Percentiles rank a stretch among this genome's conserved stretches.
phyloP scores from a whole-genome alignment of 2,329 filamentous ascomycete species.

The Xylaria sp. region DNA sequence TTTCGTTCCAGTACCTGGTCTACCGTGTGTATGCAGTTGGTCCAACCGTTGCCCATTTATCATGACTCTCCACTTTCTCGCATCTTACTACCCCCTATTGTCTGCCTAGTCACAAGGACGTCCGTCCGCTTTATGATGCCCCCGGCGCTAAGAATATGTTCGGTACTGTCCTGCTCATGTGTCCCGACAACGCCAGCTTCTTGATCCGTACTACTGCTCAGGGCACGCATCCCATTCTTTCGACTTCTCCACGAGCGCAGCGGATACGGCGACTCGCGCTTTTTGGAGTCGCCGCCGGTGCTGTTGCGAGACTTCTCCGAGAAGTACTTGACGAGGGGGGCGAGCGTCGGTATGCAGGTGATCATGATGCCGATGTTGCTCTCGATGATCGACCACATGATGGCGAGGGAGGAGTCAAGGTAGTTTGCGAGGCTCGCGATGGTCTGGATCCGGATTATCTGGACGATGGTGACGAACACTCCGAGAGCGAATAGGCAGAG shows the following conservation, averaged over 20 bases:
- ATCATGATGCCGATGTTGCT: slow-evolving; percentile 48
- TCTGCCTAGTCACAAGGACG: not conserved
- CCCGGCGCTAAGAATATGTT: slow-evolving; percentile 2
- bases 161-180: slow-evolving; percentile 3
- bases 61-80: not conserved
- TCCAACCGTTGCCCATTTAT: slow-evolving; percentile 1
- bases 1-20: too few relatives aligned
- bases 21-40: not conserved
- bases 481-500: slow-evolving; percentile 33
- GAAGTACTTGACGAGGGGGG: slow-evolving; percentile 44
- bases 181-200: not conserved
- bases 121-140: slow-evolving; percentile 8
- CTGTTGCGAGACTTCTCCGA: slow-evolving; percentile 33
- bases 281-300: slow-evolving; percentile 7
- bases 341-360: slow-evolving; percentile 46
- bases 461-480: slow-evolving; percentile 46
- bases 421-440: slow-evolving; percentile 48
- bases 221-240: not conserved
- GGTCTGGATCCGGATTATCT: slow-evolving; percentile 54
- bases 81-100: not conserved
- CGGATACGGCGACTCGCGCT: slow-evolving; percentile 28
- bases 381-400: slow-evolving; percentile 52
- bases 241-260: slow-evolving; percentile 30
- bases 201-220: not conserved
- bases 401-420: slow-evolving; percentile 46